A percentile compares a stretch with the other conserved stretches of the same genome.
Evolutionary conservation across 2,329 filamentous ascomycete species (phyloP).

Genomic region (Apiospora pterosperma): DNA sequence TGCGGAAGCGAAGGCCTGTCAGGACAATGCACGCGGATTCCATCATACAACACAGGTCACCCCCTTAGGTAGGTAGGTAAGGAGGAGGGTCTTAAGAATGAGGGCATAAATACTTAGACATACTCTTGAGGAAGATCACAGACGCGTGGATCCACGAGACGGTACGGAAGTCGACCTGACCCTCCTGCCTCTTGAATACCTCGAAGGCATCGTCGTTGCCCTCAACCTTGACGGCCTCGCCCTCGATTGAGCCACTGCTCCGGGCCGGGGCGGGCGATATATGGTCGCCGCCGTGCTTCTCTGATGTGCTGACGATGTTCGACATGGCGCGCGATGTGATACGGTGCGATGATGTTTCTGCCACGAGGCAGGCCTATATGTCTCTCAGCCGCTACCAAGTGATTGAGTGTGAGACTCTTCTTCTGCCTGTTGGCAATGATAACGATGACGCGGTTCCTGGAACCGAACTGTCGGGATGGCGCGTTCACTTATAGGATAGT

Average conservation of each 20-base stretch:
- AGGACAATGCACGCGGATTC: no score
- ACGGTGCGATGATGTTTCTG: neutral
- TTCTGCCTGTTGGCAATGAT: neutral
- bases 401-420: neutral
- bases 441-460: neutral
- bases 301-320: neutral
- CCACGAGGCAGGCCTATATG: neutral
- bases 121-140: constrained; percentile 43
- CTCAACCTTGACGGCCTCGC: constrained; percentile 16
- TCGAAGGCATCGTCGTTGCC: constrained; percentile 30
- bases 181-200: constrained; percentile 41
- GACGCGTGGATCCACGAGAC: constrained; percentile 45
- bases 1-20: no score
- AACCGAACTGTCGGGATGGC: neutral
- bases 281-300: constrained; percentile 11
- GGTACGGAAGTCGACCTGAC: constrained; percentile 43
- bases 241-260: constrained; percentile 18
- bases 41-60: no score
- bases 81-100: neutral
- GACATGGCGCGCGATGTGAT: neutral
- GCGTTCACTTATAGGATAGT: neutral
- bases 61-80: no score
- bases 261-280: constrained; percentile 16
- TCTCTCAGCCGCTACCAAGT: neutral
- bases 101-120: constrained; percentile 2